Base-by-base conservation (phyloP, 352 stramenopile species). In the Phytophthora palmivora region DNA sequence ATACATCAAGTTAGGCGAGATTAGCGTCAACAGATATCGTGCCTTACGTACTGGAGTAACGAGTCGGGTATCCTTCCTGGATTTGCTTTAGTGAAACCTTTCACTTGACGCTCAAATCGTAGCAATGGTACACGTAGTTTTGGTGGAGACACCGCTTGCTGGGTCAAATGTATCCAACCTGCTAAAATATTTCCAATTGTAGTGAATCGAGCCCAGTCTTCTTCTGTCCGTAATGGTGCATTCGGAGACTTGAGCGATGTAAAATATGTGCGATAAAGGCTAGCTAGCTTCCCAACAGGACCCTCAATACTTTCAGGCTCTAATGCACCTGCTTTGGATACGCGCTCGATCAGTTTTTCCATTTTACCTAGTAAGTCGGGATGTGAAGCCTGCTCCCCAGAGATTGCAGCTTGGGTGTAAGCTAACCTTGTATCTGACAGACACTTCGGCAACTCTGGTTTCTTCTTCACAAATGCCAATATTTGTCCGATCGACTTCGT, bases 161-260 rank as follows among this genome's bases (percentile, higher is more conserved):
- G 19, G n/a, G 52, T 12, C 21, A 34, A 12, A 8, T 16, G n/a
- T 51, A 61, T 53, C 52, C 41, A 52, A 14, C 46, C 52, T 6
- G n/a, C 52, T 5, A 61, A 36, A 44, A 44, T 19, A 21, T 61
- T 34, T 24, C 41, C 52, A 19, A 61, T 61, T 36, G 2, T 52
- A 53, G 15, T n/a, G 28, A 61, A 61, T 4, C 41, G 52, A 45
- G 10, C 6, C 52, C 52, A 61, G 10, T 61, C 52, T 32, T 46
- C 41, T 37, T 53, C 41, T 16, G 41, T 53, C 10, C 52, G 39
- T n/a, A 6, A 10, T 22, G 10, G 19, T 32, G 18, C 11, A 24
- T 34, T 18, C 24, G 24, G 6, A 28, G 12, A 3, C 28, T 51
- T 51, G 30, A 9, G 30, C 32, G 51, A 11, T 28, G 44, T 49